Base-by-base conservation (phyloP, 2,329 filamentous ascomycete species). In the Talaromyces pinophilus region DNA sequence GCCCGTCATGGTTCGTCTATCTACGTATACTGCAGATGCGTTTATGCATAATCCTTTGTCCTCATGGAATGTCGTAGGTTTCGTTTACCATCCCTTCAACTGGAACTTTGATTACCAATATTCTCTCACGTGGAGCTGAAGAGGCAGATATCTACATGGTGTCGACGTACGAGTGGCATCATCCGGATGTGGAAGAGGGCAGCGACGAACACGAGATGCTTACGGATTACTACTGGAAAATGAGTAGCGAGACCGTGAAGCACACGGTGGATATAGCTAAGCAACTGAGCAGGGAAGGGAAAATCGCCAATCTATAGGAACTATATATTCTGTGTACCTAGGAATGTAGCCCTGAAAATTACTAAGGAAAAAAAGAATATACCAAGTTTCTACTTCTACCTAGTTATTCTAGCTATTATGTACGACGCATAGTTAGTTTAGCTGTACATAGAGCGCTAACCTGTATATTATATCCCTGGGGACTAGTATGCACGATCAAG, bases 231-330 rank as follows among this genome's bases (percentile, higher is more conserved):
- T 61, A 61, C 38, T 61, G 59, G 59, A 25, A 33, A 5, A 25
- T 61, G 59, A 61, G 59, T 46, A 46, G 19, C 11, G 59, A 61
- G 42, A 61, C 59, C 3, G 59, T 61, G 22, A 61, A 61, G 35
- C 38, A 61, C 40, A 61, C 59, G 44, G 59, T 61, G 25, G 22
- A 25, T 6, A n/a, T 61, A 30, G 59, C 59, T 28, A 61, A 33
- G 35, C 22, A 61, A n/a, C 46, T 61, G 59, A 46, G 17, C 13
- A 46, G 19, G 22, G 59, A 52, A 30, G 59, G 59, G 5, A 61
- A 61, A 46, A 4, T 61, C 11, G 57, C 4, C 15, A 78, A 88
- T 98, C 67, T 81, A n/a, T 44, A 44, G 17, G 17, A 44, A 44
- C 17, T 44, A 44, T 3, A 7, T 44, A 7, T 44, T 19, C 7